Base-by-base conservation (phyloP, 257 asterid species). In the Handroanthus guayacan region DNA sequence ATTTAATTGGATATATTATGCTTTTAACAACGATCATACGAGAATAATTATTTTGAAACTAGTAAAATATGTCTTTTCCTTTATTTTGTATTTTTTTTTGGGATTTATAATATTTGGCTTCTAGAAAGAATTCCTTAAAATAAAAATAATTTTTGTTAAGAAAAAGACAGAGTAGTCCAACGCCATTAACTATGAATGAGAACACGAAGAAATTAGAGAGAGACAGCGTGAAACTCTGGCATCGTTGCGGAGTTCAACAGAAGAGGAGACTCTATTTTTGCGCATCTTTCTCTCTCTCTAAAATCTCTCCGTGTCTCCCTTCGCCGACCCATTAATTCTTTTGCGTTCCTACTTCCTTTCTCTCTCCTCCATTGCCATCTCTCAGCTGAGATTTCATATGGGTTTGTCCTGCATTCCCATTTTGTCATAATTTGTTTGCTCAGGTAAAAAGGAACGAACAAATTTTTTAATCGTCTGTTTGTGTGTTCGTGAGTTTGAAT, bases 381-480 rank as follows among this genome's bases (percentile, higher is more conserved):
- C 86, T 69, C 69, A 79, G 86, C 88, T 86, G 90, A 83, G 61
- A 66, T 85, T 79, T 78, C 78, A 84, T 80, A 84, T 81, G 74
- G 67, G 85, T 76, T 69, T 67, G 54, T 68, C 43, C 79, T 74
- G 63, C 79, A 75, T 85, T 83, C 67, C 66, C 81, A 18, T 72
- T 16, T 60, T 36, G 17, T 70, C 79, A 31, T 74, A 61, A 58
- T 67, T n/a, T n/a, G n/a, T 51, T 54, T 81, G 69, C 77, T 54
- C 83, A 82, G 91, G 94, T 87, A 78, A 63, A 11, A 75, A 8
- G 11, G 6, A 58, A 57, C 34, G 3, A 39, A 9, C 38, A 4
- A 1, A 11, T 20, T 44, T 17, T 43, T 41, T 16, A 5, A 48
- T 44, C 10, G 14, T 64, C 11, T 47, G 38, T 62, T 51, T 57